Conservation (phyloP, 352 stramenopile species). For the Phytophthora palmivora region DNA sequence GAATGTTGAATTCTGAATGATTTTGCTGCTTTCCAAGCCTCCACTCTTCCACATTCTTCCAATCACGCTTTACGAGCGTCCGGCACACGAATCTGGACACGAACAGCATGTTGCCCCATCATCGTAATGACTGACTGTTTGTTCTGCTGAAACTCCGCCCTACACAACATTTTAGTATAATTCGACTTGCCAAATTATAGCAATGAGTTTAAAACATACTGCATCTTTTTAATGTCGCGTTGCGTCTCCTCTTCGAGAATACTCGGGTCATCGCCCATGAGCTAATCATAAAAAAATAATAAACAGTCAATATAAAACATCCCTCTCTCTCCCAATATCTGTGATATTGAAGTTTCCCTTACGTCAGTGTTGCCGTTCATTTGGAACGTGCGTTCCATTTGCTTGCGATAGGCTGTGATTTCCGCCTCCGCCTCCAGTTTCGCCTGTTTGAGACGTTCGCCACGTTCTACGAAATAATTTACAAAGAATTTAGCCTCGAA, state of each 20-base stretch:
- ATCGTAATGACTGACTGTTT: constrained; percentile 74
- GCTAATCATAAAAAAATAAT: constrained; percentile 38
- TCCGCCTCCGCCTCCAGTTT: constrained; percentile 89
- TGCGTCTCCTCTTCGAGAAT: constrained; percentile 82
- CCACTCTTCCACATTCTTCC: background rate
- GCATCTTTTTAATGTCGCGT: constrained; percentile 86
- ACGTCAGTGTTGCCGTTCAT: constrained; percentile 88
- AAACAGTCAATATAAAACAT: background rate
- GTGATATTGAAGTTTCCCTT: constrained; percentile 18
- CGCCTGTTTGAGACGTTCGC: constrained; percentile 88
- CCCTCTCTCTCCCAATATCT: constrained; percentile 13
- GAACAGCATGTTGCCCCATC: constrained; percentile 76
- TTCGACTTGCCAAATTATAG: background rate
- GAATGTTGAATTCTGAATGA: no score
- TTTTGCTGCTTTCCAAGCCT: no score
- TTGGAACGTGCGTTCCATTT: constrained; percentile 90
- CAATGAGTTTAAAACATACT: constrained; percentile 39
- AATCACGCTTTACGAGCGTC: constrained; percentile 67
- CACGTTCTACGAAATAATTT: constrained; percentile 59
- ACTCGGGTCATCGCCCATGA: constrained; percentile 82
- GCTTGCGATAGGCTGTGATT: constrained; percentile 84
- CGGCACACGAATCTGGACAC: constrained; percentile 72
- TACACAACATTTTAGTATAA: no score
- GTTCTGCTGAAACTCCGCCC: constrained; percentile 71
- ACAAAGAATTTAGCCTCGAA: background rate